Conservation (phyloP, 768 basidiomycete species). For the Pleurotus eryngii region DNA sequence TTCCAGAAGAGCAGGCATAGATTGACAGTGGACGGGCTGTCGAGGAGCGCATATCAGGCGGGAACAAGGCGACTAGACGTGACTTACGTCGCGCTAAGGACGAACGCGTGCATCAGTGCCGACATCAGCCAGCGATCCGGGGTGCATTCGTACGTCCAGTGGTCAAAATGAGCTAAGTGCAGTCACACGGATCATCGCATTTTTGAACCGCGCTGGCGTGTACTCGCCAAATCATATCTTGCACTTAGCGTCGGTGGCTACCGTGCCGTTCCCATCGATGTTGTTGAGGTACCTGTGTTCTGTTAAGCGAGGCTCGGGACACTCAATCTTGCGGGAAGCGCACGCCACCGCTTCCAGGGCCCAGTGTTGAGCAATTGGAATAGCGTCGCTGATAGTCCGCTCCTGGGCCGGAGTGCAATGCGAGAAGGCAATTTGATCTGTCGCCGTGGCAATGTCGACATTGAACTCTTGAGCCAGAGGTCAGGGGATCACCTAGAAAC, state of each 20-base stretch:
- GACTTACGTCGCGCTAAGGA: neutral
- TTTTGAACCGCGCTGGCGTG: neutral
- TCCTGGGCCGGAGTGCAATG: neutral
- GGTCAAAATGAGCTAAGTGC: neutral
- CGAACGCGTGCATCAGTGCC: neutral
- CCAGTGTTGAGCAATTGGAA: neutral
- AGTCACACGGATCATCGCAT: neutral
- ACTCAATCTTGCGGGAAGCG: neutral
- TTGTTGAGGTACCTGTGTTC: neutral
- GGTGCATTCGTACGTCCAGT: neutral
- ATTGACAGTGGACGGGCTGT: neutral
- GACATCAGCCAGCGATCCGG: neutral
- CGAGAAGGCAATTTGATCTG: too few species aligned
- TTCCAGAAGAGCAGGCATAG: neutral
- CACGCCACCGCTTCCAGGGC: neutral
- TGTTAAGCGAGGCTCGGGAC: too few species aligned
- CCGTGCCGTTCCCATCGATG: neutral
- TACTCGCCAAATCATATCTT: conserved; percentile 2
- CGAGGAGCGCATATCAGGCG: neutral
- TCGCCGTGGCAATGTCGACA: too few species aligned
- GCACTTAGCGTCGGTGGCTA: neutral
- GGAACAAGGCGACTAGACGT: neutral
- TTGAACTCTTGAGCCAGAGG: too few species aligned
- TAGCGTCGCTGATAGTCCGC: neutral
- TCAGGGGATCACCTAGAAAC: too few species aligned